A percentile compares a stretch with the other conserved stretches of the same genome.
Evolutionary conservation across 2,329 filamentous ascomycete genomes (phyloP).

Genomic region (Hypoxylon sp.): DNA sequence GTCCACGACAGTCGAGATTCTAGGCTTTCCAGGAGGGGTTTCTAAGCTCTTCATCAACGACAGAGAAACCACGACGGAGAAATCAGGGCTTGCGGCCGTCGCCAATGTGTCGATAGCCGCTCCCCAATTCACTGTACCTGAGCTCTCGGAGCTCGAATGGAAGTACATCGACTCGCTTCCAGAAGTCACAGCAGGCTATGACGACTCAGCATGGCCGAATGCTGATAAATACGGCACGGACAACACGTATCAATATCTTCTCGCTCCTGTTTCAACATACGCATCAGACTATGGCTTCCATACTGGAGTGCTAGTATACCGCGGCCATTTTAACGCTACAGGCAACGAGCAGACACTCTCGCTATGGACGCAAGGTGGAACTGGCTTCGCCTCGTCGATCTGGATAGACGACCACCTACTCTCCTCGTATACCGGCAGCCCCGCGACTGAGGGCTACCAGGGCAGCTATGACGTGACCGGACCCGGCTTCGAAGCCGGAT

Average conservation of each 20-base stretch:
- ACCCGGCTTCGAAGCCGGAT: slow-evolving; percentile 65
- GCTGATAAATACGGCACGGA: slow-evolving; percentile 71
- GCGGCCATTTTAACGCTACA: slow-evolving; percentile 77
- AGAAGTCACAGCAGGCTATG: slow-evolving; percentile 74
- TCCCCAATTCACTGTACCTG: slow-evolving; percentile 64
- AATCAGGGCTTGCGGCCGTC: slow-evolving; percentile 54
- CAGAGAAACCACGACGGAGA: slow-evolving; percentile 59
- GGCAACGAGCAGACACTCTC: slow-evolving; percentile 72
- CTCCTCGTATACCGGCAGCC: slow-evolving; percentile 56
- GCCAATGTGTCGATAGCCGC: slow-evolving; percentile 34
- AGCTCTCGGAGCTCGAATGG: slow-evolving; percentile 74
- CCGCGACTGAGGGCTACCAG: slow-evolving; percentile 50
- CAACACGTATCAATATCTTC: slow-evolving; percentile 73
- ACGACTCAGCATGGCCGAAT: slow-evolving; percentile 76
- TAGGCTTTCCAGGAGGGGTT: slow-evolving; percentile 69
- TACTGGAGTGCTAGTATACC: slow-evolving; percentile 77
- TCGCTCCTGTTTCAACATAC: slow-evolving; percentile 74
- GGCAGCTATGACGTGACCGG: slow-evolving; percentile 62
- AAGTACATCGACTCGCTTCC: slow-evolving; percentile 79
- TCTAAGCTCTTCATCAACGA: slow-evolving; percentile 75
- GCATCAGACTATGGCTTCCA: slow-evolving; percentile 82
- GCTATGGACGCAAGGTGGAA: slow-evolving; percentile 75
- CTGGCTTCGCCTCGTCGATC: slow-evolving; percentile 75
- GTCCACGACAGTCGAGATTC: slow-evolving; percentile 76
- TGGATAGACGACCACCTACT: slow-evolving; percentile 79